Conservation (phyloP, 2,329 filamentous ascomycete species). For the Arthrobotrys sinensis region DNA sequence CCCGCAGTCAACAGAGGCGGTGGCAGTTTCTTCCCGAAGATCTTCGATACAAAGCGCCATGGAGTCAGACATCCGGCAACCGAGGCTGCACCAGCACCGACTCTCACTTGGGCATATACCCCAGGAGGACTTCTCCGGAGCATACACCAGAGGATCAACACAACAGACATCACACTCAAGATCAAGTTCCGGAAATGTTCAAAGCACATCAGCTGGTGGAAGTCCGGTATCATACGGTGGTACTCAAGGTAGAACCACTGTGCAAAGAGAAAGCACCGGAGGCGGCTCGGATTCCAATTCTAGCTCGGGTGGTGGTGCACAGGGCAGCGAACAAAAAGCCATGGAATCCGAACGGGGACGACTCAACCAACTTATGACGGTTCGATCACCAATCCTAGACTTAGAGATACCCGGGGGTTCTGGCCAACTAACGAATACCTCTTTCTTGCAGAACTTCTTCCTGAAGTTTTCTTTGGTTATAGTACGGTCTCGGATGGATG, state of each 20-base stretch:
- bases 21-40: conserved; percentile 18
- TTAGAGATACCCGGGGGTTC: not conserved
- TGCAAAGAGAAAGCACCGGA: conserved; percentile 51
- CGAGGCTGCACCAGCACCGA: conserved; percentile 57
- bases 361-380: conserved; percentile 60
- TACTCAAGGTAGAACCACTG: conserved; percentile 38
- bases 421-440: conserved; percentile 20
- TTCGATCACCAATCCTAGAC: conserved; percentile 31
- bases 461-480: conserved; percentile 59
- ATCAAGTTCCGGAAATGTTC: conserved; percentile 56
- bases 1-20: conserved; percentile 29
- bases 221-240: conserved; percentile 57
- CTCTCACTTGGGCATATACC: conserved; percentile 54
- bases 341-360: conserved; percentile 58
- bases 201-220: conserved; percentile 53
- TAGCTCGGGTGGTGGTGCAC: conserved; percentile 45
- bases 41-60: conserved; percentile 60
- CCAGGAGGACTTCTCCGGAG: conserved; percentile 54
- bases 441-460: conserved; percentile 56
- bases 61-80: conserved; percentile 60
- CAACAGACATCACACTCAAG: conserved; percentile 58
- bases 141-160: conserved; percentile 53
- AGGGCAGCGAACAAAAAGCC: conserved; percentile 49
- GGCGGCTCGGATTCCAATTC: conserved; percentile 55
- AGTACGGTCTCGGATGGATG: conserved; percentile 59